These are phyloP conservation scores for Tilletia caries DNA, from an alignment of 1,284 basidiomycete genomes.

Conservation along the genomic window DNA sequence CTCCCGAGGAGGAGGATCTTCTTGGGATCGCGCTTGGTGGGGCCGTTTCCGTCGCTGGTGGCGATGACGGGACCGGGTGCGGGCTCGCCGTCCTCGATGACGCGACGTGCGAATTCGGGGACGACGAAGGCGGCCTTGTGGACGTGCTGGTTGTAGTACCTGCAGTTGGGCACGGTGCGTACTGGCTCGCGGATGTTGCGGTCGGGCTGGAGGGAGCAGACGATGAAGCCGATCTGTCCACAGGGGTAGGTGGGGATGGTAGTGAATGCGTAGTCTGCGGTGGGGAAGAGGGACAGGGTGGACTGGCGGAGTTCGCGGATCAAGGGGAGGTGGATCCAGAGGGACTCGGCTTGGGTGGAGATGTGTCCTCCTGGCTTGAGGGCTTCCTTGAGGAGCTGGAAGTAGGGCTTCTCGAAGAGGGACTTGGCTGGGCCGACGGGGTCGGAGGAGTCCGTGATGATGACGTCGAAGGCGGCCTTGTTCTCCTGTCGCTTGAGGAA, in stretches of 20 bases:
- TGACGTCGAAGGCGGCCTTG: slow-evolving; percentile 78
- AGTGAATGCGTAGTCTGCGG: slow-evolving; percentile 87
- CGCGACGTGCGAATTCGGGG: slow-evolving; percentile 78
- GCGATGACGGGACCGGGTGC: slow-evolving; percentile 48
- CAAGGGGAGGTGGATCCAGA: slow-evolving; percentile 89
- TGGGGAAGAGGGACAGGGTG: slow-evolving; percentile 75
- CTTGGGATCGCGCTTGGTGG: slow-evolving; percentile 57
- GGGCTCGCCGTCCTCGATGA: slow-evolving; percentile 51
- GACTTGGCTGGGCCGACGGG: slow-evolving; percentile 92
- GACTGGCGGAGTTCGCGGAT: slow-evolving; percentile 75
- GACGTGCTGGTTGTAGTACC: slow-evolving; percentile 81
- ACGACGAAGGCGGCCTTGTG: slow-evolving; percentile 83
- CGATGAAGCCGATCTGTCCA: slow-evolving; percentile 92
- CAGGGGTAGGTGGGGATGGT: slow-evolving; percentile 97
- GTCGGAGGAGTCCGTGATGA: slow-evolving; percentile 96
- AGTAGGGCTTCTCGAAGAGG: slow-evolving; percentile 96
- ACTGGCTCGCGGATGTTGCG: slow-evolving; percentile 56
- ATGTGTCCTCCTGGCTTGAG: slow-evolving; percentile 87
- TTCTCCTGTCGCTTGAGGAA: slow-evolving; percentile 86
- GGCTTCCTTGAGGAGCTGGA: slow-evolving; percentile 85
- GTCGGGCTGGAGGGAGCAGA: slow-evolving; percentile 70
- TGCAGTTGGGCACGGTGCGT: slow-evolving; percentile 62
- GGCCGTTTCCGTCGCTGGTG: slow-evolving; percentile 59
- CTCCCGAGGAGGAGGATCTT: slow-evolving; percentile 89
- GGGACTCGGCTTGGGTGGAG: slow-evolving; percentile 91